Base-by-base conservation (phyloP, 805 yeast species). In the Candida adriatica region DNA sequence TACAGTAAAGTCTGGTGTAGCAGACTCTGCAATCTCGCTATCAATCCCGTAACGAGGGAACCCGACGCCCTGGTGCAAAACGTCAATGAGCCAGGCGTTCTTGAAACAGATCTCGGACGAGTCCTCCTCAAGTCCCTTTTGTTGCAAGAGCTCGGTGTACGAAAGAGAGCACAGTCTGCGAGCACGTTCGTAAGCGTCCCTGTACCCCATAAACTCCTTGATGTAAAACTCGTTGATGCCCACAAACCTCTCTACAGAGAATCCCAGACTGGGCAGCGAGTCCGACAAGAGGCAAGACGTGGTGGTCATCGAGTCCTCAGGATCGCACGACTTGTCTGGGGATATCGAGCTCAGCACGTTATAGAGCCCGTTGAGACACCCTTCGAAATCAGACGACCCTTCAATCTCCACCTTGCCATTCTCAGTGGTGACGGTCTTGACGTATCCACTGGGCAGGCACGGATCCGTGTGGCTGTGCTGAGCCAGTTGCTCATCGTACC, bases 201-300 rank as follows among this genome's bases (percentile, higher is more conserved):
- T 45, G 13, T 60, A 56, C 8, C 60, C 53, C 22, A 71, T 46
- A 23, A 74, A 54, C 29, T 63, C 60, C n/a, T 66, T 64, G 24
- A 76, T 59, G 76, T 80, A 75, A 48, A 75, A 75, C 5, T 81
- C 83, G 38, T 80, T 73, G 7, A 78, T 79, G 0, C 83, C 85
- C 24, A 73, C 59, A 35, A 78, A 77, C 35, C 67, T 69, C 40
- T 72, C 68, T 20, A 68, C 56, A 29, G 70, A 69, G 45, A 76
- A 73, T 41, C 70, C 75, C 53, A 76, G 69, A 6, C 70, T 58
- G 0, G 83, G 84, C 18, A 72, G 59, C 14, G 64, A 50, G 40
- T 73, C 76, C 28, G 64, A 62, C 25, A 75, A 49, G 9, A 75
- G 51, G 51, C 83, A 76, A 3, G 74, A 59, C 1, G 66, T 56